These are phyloP conservation scores for Gentiana straminea DNA, from an alignment of 257 asterid species.

Conservation along the genomic window DNA sequence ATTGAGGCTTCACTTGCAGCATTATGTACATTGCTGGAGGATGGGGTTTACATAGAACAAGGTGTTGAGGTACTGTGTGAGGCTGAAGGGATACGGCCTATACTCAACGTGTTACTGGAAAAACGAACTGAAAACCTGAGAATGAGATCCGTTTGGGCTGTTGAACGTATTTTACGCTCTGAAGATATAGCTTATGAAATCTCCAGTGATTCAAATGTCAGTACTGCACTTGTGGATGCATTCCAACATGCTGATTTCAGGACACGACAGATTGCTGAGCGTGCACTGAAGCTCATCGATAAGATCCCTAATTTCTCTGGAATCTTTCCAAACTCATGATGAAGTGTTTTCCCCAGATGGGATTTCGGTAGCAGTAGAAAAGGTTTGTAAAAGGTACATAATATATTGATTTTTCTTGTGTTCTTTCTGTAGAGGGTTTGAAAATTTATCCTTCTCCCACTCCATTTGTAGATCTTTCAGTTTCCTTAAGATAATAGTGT, in stretches of 20 bases:
- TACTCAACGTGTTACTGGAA: constrained; percentile 64
- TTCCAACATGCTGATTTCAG: constrained; percentile 78
- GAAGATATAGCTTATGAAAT: constrained; percentile 56
- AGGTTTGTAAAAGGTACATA: constrained; percentile 26
- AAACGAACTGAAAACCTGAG: constrained; percentile 62
- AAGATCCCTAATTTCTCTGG: constrained; percentile 88
- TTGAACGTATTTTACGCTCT: constrained; percentile 61
- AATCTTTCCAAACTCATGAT: constrained; percentile 47
- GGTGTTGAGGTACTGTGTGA: constrained; percentile 63
- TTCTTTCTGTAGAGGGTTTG: constrained; percentile 14
- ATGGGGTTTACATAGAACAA: constrained; percentile 60
- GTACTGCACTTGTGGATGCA: constrained; percentile 86
- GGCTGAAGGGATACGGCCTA: constrained; percentile 62
- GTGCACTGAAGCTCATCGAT: constrained; percentile 72
- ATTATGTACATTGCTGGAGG: constrained; percentile 66
- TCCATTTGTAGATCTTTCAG: not conserved
- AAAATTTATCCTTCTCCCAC: constrained; percentile 2
- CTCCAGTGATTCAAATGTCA: constrained; percentile 60
- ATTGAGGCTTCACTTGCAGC: constrained; percentile 94
- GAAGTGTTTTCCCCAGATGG: not conserved
- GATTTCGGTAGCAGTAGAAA: not conserved
- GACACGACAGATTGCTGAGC: constrained; percentile 89
- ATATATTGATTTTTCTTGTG: constrained; percentile 4
- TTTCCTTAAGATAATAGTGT: not conserved
- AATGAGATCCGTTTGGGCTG: constrained; percentile 86